Evolutionary conservation across 306 rosid species (phyloP).

Genomic region (Crotalaria pallida): DNA sequence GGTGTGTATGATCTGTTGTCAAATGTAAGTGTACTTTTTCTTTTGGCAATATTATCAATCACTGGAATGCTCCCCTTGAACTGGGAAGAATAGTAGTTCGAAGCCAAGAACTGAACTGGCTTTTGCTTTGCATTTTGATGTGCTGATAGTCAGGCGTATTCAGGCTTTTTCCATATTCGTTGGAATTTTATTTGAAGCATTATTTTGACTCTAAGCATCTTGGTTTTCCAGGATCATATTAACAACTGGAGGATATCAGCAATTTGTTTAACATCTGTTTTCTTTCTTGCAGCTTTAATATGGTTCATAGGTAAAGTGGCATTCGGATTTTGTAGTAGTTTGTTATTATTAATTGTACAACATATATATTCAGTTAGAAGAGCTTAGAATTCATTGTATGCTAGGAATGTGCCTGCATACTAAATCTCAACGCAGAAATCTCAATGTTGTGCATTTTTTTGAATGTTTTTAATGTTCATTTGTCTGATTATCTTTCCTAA

Average conservation of each 20-base stretch:
- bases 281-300: slow-evolving; percentile 67
- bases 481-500: background rate
- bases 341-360: background rate
- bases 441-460: background rate
- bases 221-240: slow-evolving; percentile 56
- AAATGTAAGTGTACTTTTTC: background rate
- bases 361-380: background rate
- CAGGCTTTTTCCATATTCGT: background rate
- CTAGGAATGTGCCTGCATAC: background rate
- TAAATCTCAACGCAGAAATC: background rate
- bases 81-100: background rate
- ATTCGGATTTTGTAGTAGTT: slow-evolving; percentile 2
- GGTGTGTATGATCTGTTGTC: slow-evolving; percentile 5
- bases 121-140: slow-evolving; percentile 11
- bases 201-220: slow-evolving; percentile 11
- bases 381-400: background rate
- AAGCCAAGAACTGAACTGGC: background rate
- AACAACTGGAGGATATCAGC: slow-evolving; percentile 72
- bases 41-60: background rate
- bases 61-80: background rate
- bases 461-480: background rate
- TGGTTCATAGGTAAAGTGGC: slow-evolving; percentile 76
- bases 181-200: background rate
- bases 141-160: background rate
- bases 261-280: slow-evolving; percentile 57